Conservation (phyloP, 2,329 filamentous ascomycete species). For the Trichoderma asperellum region DNA sequence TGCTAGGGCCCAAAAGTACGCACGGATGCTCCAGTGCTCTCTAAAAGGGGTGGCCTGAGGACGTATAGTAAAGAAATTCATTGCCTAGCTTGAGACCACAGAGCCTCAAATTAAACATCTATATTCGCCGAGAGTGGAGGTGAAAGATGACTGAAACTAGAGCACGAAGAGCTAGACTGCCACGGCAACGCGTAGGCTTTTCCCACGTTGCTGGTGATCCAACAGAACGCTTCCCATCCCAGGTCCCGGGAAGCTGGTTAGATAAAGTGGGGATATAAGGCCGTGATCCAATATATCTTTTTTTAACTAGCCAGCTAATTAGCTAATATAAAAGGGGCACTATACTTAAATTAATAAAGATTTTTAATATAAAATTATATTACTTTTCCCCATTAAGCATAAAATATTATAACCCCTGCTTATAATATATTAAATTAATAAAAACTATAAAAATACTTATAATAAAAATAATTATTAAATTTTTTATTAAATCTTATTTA, state of each 20-base stretch:
- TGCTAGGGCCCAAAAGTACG: background rate
- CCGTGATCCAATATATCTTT: too few species aligned
- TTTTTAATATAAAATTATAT: too few species aligned
- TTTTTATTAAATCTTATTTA: too few species aligned
- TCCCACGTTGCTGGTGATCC: background rate
- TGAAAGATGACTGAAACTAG: background rate
- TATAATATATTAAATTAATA: too few species aligned
- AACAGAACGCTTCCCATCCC: slow-evolving; percentile 9
- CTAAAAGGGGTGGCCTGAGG: background rate
- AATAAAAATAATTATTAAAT: too few species aligned
- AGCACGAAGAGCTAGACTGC: background rate
- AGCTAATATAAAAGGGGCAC: too few species aligned
- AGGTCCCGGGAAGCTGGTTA: slow-evolving; percentile 33
- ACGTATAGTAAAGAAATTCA: background rate
- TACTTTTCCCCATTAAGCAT: too few species aligned
- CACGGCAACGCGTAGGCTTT: background rate
- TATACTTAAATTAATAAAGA: too few species aligned
- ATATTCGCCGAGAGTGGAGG: background rate
- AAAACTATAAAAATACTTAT: too few species aligned
- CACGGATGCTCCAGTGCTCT: background rate
- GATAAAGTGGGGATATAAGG: slow-evolving; percentile 8
- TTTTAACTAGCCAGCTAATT: too few species aligned
- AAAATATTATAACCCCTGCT: too few species aligned
- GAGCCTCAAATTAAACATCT: background rate
- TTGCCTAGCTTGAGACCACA: background rate